phyloP scores from a whole-genome alignment of 2,329 filamentous ascomycete species.

The Epichloe sp. region DNA sequence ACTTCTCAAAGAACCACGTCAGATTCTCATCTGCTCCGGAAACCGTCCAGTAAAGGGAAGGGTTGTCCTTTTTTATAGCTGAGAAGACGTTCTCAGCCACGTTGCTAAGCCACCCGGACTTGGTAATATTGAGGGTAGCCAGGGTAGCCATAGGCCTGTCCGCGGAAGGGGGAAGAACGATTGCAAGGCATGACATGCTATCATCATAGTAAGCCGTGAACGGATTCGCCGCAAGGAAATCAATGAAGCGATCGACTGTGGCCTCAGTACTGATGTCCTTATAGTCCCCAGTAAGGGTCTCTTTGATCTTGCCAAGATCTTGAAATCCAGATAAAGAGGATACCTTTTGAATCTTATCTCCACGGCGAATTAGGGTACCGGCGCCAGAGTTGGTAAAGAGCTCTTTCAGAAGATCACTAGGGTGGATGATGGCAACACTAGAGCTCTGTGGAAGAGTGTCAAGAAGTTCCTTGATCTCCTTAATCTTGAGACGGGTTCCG shows the following conservation, averaged over 20 bases:
- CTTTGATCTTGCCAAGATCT: slow-evolving; percentile 65
- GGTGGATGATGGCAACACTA: slow-evolving; percentile 94
- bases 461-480: slow-evolving; percentile 89
- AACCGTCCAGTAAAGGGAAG: slow-evolving; percentile 90
- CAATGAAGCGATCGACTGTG: slow-evolving; percentile 76
- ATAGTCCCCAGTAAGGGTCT: slow-evolving; percentile 68
- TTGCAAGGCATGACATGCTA: slow-evolving; percentile 79
- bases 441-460: slow-evolving; percentile 81
- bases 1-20: slow-evolving; percentile 97
- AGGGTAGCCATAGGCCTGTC: slow-evolving; percentile 64
- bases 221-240: slow-evolving; percentile 59
- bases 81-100: slow-evolving; percentile 91
- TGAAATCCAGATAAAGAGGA: slow-evolving; percentile 60
- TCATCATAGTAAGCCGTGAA: slow-evolving; percentile 96
- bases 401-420: slow-evolving; percentile 89
- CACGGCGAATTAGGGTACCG: slow-evolving; percentile 81
- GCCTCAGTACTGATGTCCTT: slow-evolving; percentile 70
- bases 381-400: slow-evolving; percentile 92
- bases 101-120: slow-evolving; percentile 87
- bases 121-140: slow-evolving; percentile 84
- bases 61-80: slow-evolving; percentile 85
- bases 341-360: slow-evolving; percentile 73
- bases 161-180: slow-evolving; percentile 64
- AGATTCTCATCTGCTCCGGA: slow-evolving; percentile 92
- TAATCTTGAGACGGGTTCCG: slow-evolving; percentile 91